phyloP scores from a whole-genome alignment of 495 filamentous ascomycete species.

The Penicillium goetzii region DNA sequence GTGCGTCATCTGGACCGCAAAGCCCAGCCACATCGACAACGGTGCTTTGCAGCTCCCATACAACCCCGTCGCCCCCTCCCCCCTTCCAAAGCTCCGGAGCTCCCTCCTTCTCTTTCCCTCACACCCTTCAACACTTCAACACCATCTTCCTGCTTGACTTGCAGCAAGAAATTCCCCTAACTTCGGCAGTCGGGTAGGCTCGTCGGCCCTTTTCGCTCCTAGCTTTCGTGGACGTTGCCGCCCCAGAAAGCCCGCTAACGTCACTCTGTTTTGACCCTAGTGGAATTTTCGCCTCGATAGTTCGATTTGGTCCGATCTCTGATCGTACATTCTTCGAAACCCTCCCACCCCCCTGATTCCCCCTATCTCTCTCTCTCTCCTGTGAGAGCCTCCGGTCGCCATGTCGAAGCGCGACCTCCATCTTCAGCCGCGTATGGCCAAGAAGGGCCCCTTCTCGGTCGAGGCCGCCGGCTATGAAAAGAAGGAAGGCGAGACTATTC shows the following conservation, averaged over 20 bases:
- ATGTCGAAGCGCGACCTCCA: conserved; percentile 55
- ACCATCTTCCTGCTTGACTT: background rate
- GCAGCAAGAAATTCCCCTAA: background rate
- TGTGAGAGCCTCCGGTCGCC: conserved; percentile 21
- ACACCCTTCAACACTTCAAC: background rate
- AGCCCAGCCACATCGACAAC: conserved; percentile 25
- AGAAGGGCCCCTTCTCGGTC: conserved; percentile 70
- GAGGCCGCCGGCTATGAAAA: conserved; percentile 73
- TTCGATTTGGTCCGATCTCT: background rate
- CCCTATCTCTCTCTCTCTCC: conserved; percentile 18
- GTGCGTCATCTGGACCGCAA: conserved; percentile 25
- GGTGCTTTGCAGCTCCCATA: background rate
- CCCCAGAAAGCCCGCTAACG: conserved; percentile 21
- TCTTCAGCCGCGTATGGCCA: conserved; percentile 65
- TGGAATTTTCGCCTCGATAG: conserved; percentile 15
- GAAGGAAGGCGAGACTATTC: conserved; percentile 87
- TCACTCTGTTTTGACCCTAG: conserved; percentile 7
- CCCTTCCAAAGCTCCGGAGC: conserved; percentile 16
- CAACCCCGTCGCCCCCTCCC: background rate
- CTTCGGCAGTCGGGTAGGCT: conserved; percentile 4
- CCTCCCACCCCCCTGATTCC: background rate
- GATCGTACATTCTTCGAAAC: background rate
- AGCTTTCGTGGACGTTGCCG: background rate
- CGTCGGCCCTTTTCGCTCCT: background rate
- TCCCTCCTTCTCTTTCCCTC: conserved; percentile 18